A percentile compares a stretch with the other conserved stretches of the same genome.
Conservation (phyloP, 345 rosid species). For the Corchorus olitorius region DNA sequence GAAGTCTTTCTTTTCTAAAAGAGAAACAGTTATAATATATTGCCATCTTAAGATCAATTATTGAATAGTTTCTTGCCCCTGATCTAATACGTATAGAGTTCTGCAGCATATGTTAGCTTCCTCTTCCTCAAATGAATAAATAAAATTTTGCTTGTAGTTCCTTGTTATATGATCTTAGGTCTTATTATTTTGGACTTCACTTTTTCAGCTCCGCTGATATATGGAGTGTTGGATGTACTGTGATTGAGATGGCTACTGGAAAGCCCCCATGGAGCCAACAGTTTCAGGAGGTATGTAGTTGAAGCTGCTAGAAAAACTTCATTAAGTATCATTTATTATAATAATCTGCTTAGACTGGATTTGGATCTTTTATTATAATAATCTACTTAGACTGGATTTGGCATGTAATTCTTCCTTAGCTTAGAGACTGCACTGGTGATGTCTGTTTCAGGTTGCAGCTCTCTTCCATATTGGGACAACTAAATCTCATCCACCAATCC, state of each 20-base stretch:
- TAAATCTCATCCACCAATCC: slow-evolving; percentile 94
- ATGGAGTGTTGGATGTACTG: slow-evolving; percentile 98
- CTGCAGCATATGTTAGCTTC: slow-evolving; percentile 6
- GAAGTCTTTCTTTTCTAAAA: not conserved
- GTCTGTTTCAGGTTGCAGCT: slow-evolving; percentile 81
- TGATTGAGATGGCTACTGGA: slow-evolving; percentile 98
- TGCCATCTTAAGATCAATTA: not conserved
- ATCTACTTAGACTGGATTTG: slow-evolving; percentile 6
- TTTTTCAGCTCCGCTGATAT: slow-evolving; percentile 84
- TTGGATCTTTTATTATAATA: not conserved
- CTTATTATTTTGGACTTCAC: slow-evolving; percentile 25
- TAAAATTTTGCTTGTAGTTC: slow-evolving; percentile 5
- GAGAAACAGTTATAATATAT: too few relatives aligned
- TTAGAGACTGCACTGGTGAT: slow-evolving; percentile 23
- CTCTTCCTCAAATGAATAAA: not conserved
- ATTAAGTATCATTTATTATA: not conserved
- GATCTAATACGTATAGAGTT: not conserved
- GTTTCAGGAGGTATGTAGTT: slow-evolving; percentile 73
- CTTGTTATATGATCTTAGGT: slow-evolving; percentile 7
- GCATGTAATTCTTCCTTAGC: slow-evolving; percentile 9
- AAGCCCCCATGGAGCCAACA: slow-evolving; percentile 99
- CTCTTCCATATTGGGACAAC: slow-evolving; percentile 88
- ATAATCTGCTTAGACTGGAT: not conserved
- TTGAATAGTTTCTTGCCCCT: not conserved
- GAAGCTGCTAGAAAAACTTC: slow-evolving; percentile 8